Evolutionary conservation across 2,329 filamentous ascomycete species (phyloP), one percentile per base, ranked within the genome.

Genomic region (Emericellopsis cladophorae): DNA sequence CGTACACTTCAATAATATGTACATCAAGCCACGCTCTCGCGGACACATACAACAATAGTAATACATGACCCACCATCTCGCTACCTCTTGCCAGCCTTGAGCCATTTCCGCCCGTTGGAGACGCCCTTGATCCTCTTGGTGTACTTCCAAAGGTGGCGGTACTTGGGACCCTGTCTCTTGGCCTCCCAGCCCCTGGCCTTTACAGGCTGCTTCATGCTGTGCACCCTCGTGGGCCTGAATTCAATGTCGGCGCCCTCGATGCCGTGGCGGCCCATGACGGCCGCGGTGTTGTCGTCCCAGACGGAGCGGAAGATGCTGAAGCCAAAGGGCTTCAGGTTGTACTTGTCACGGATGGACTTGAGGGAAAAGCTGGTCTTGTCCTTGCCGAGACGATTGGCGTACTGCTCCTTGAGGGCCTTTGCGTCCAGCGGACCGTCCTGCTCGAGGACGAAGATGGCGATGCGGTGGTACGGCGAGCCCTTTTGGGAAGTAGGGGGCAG

Each of bases 231-330:
- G 55, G 79, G 77, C 67, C 84, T 85, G 61, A 94, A 85, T 66
- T 95, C 86, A 47, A 95, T 59, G 54, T 93, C 81, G 44, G 79
- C 79, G 37, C 87, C 87, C 23, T 77, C 72, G 46, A 93, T 70
- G 45, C 76, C 78, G 50, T 84, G 75, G 51, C 84, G 75, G 55
- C 78, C 69, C 90, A 98, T 95, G 47, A 98, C 86, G 39, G 68
- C 79, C n/a, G 76, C 79, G 40, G 85, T 98, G 52, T 75, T 77
- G 44, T 92, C 84, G 60, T 98, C 92, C 86, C 89, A 96, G 48
- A 83, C 67, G 45, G 79, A 81, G 49, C 92, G 79, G 79, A 96
- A 98, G 51, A 98, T 66, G 56, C 79, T 85, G 51, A 87, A 84
- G 35, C 89, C 89, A 44, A 95, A 78, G 7, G 89, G 76, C 44